A percentile compares a stretch with the other conserved stretches of the same genome.
phyloP scores from a whole-genome alignment of 108 stramenopile species.

The Nitzschia sp. region DNA sequence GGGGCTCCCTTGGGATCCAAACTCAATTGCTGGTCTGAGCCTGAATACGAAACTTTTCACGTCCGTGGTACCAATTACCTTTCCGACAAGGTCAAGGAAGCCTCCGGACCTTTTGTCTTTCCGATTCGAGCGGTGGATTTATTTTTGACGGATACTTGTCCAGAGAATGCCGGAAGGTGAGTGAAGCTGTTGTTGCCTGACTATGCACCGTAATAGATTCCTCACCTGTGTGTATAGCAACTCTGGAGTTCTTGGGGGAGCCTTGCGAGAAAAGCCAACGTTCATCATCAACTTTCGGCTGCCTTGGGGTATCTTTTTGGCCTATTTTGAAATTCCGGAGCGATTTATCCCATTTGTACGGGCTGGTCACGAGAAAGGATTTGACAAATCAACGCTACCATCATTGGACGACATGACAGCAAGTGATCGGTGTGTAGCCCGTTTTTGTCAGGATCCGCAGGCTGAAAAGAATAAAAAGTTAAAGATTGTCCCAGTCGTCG shows the following conservation, averaged over 20 bases:
- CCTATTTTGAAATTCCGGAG: constrained; percentile 85
- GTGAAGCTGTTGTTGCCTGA: constrained; percentile 14
- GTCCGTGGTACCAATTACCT: constrained; percentile 81
- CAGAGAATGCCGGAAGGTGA: constrained; percentile 67
- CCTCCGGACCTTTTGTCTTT: constrained; percentile 62
- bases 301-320: constrained; percentile 85
- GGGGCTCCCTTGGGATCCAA: constrained; percentile 72
- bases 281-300: constrained; percentile 89
- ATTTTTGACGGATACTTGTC: constrained; percentile 81
- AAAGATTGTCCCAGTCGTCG: constrained; percentile 79
- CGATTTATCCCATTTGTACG: constrained; percentile 67
- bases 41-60: constrained; percentile 54
- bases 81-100: constrained; percentile 72
- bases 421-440: constrained; percentile 58
- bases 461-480: constrained; percentile 61
- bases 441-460: constrained; percentile 52
- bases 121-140: constrained; percentile 77
- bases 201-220: too few relatives aligned
- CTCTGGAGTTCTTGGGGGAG: constrained; percentile 63
- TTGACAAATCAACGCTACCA: constrained; percentile 51
- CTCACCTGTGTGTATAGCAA: constrained; percentile 22
- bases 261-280: constrained; percentile 71
- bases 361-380: constrained; percentile 42
- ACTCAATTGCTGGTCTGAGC: constrained; percentile 76
- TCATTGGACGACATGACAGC: constrained; percentile 46